These are phyloP conservation scores for Russula abietina DNA, from an alignment of 768 basidiomycete species.

Conservation along the genomic window DNA sequence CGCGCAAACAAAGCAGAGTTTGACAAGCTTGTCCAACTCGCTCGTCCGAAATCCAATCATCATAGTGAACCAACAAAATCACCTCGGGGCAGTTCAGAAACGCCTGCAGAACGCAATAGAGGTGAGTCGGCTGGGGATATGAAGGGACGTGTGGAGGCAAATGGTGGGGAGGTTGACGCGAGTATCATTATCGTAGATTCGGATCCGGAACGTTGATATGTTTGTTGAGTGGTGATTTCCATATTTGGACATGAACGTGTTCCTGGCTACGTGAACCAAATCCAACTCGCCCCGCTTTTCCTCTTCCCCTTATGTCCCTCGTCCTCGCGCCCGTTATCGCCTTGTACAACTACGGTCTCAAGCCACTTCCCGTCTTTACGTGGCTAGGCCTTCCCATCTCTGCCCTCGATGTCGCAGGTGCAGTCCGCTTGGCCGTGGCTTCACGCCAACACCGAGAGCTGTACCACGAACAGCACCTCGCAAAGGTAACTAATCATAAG, in stretches of 20 bases:
- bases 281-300: neutral
- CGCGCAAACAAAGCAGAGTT: slow-evolving; percentile 24
- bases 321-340: slow-evolving; percentile 16
- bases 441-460: slow-evolving; percentile 21
- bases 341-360: slow-evolving; percentile 18
- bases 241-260: neutral
- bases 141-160: neutral
- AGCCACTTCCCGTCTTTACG: slow-evolving; percentile 14
- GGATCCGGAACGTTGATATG: slow-evolving; percentile 10
- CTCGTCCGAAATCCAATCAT: slow-evolving; percentile 1
- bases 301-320: slow-evolving; percentile 14
- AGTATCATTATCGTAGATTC: slow-evolving; percentile 17
- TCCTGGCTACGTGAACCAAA: neutral
- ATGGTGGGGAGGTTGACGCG: neutral
- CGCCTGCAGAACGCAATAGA: neutral
- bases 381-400: slow-evolving; percentile 21
- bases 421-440: slow-evolving; percentile 19
- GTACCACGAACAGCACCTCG: slow-evolving; percentile 3
- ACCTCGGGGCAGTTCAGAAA: neutral
- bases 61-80: neutral
- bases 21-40: slow-evolving; percentile 17
- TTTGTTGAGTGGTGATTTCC: neutral
- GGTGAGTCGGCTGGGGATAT: neutral
- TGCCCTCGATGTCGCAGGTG: slow-evolving; percentile 19
- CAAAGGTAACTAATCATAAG: neutral